phyloP scores from a whole-genome alignment of 805 yeast genomes.

The Starmerella kuoi region DNA sequence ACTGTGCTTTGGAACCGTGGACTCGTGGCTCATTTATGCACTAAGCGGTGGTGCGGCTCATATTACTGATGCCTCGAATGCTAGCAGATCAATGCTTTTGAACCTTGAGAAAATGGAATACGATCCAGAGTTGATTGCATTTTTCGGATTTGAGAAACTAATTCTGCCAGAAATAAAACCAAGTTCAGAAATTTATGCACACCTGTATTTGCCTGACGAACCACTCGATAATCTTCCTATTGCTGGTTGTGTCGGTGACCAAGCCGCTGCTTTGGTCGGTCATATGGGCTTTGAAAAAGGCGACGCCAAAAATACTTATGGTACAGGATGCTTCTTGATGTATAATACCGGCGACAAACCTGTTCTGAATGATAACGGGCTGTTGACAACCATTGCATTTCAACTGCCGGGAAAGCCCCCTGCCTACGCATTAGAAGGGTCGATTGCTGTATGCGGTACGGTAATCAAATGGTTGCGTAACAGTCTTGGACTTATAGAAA shows the following conservation, averaged over 20 bases:
- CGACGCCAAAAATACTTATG: conserved; percentile 88
- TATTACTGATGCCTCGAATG: conserved; percentile 82
- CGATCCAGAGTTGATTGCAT: conserved; percentile 59
- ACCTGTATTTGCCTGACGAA: conserved; percentile 46
- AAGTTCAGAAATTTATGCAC: conserved; percentile 66
- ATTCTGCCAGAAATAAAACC: conserved; percentile 72
- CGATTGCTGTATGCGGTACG: conserved; percentile 92
- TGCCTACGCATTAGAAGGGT: conserved; percentile 85
- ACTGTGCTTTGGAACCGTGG: conserved; percentile 86
- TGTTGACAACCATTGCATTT: conserved; percentile 79
- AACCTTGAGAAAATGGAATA: conserved; percentile 62
- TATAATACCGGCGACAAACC: conserved; percentile 74
- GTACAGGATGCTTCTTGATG: conserved; percentile 86
- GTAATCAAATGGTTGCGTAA: conserved; percentile 90
- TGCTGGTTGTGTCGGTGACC: conserved; percentile 88
- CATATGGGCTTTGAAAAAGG: conserved; percentile 77
- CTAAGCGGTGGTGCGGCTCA: conserved; percentile 53
- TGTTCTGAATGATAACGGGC: conserved; percentile 63
- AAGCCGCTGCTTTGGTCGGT: conserved; percentile 85
- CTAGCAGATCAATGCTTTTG: conserved; percentile 84
- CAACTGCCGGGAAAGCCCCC: conserved; percentile 72
- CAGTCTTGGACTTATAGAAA: conserved; percentile 68
- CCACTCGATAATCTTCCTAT: conserved; percentile 56
- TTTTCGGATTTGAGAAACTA: conserved; percentile 66
- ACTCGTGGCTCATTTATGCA: conserved; percentile 84